Conservation (phyloP, 306 rosid genomes). For the Ochetophila trinervis region DNA sequence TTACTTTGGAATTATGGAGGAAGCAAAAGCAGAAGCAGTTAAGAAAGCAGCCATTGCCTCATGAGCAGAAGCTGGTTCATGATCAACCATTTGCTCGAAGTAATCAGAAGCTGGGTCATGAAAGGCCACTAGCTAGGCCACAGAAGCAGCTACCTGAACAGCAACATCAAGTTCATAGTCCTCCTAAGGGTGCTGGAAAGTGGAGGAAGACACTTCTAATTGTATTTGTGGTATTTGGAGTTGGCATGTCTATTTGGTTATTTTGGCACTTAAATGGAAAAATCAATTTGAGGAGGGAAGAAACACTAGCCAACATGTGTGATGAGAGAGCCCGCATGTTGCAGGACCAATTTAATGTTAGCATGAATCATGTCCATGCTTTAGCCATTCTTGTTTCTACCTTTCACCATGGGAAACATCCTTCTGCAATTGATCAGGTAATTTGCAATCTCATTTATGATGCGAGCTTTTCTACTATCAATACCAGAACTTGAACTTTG, state of each 20-base stretch:
- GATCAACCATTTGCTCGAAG: conserved; percentile 15
- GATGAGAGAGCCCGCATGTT: conserved; percentile 97
- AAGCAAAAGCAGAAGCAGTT: conserved; percentile 38
- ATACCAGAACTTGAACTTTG: not conserved
- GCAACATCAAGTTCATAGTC: conserved; percentile 33
- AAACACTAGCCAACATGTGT: conserved; percentile 88
- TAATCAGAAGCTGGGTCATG: conserved; percentile 32
- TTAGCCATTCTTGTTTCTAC: conserved; percentile 92
- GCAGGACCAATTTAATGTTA: conserved; percentile 95
- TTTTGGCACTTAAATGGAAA: conserved; percentile 54
- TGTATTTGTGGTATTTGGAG: conserved; percentile 48
- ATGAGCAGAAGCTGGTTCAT: conserved; percentile 28
- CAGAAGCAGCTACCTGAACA: conserved; percentile 31
- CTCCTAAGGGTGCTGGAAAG: conserved; percentile 59
- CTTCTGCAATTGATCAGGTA: conserved; percentile 95
- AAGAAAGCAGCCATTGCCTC: conserved; percentile 28
- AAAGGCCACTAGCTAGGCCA: conserved; percentile 22
- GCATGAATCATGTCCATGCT: conserved; percentile 95
- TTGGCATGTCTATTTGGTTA: conserved; percentile 53
- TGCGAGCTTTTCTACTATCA: not conserved
- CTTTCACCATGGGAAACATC: conserved; percentile 84
- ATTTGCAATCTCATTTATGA: not conserved
- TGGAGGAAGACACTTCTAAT: conserved; percentile 68
- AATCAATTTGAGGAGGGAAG: conserved; percentile 55
- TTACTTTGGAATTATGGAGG: conserved; percentile 38